phyloP scores from a whole-genome alignment of 169 alveolate species.

The Toxoplasma gondii region DNA sequence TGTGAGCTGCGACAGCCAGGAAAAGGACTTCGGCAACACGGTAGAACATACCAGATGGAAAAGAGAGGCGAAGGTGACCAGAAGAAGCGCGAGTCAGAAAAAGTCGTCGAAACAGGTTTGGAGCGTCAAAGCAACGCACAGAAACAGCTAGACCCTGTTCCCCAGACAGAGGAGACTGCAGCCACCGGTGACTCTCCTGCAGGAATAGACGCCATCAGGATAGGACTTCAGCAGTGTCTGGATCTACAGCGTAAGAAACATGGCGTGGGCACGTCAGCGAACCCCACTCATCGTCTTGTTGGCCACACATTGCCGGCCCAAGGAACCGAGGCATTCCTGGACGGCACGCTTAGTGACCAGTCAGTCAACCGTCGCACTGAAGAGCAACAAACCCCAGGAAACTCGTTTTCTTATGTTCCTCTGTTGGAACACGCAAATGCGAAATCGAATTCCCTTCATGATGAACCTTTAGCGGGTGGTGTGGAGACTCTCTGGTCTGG shows the following conservation, averaged over 20 bases:
- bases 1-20: too few species aligned
- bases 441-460: neutral
- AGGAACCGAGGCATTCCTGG: neutral
- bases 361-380: neutral
- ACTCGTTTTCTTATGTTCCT: neutral
- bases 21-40: too few species aligned
- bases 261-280: neutral
- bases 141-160: too few species aligned
- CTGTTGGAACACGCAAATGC: neutral
- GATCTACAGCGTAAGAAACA: neutral
- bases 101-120: too few species aligned
- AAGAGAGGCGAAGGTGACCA: too few species aligned
- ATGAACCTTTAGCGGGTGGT: neutral
- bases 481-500: neutral
- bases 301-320: neutral
- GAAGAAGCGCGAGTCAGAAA: too few species aligned
- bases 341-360: neutral
- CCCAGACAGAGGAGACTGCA: too few species aligned
- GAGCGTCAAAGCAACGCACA: too few species aligned
- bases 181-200: neutral
- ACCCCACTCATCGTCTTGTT: neutral
- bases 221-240: neutral
- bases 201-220: neutral
- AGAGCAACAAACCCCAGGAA: neutral
- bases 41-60: too few species aligned